Conservation (phyloP, 2,329 filamentous ascomycete genomes). For the Sporothrix brasiliensis region DNA sequence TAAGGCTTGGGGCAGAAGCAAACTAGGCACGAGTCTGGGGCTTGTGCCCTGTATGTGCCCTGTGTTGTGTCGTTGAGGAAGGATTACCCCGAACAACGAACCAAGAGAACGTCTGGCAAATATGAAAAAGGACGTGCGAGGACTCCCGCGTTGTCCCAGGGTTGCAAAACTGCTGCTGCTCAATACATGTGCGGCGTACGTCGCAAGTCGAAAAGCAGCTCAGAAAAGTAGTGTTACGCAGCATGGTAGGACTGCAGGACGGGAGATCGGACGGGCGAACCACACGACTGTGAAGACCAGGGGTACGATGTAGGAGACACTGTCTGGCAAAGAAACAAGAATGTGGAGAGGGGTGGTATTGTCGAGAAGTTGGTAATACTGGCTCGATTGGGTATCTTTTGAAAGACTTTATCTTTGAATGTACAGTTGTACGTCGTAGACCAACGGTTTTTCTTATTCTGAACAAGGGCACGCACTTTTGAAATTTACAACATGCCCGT, state of each 20-base stretch:
- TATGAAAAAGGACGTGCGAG: constrained; percentile 28
- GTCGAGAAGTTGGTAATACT: not conserved
- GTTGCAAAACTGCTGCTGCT: constrained; percentile 1
- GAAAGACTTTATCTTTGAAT: not conserved
- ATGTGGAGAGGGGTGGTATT: not conserved
- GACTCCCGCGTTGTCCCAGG: constrained; percentile 24
- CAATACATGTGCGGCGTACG: not conserved
- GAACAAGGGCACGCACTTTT: no score
- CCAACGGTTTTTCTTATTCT: no score
- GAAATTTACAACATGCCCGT: no score
- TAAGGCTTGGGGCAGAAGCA: not conserved
- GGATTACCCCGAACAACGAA: not conserved
- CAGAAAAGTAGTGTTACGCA: not conserved
- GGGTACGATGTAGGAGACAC: not conserved
- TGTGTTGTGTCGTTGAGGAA: not conserved
- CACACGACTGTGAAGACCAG: constrained; percentile 19
- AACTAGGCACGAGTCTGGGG: constrained; percentile 18
- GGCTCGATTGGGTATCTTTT: not conserved
- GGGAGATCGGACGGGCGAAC: constrained; percentile 20
- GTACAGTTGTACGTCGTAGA: no score
- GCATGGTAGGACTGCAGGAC: constrained; percentile 14
- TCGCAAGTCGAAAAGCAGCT: no score
- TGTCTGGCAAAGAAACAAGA: not conserved
- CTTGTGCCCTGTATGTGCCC: constrained; percentile 1
- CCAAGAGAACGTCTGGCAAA: not conserved